Evolutionary conservation across 2,329 filamentous ascomycete species (phyloP).

Genomic region (Neospermospora avenae): DNA sequence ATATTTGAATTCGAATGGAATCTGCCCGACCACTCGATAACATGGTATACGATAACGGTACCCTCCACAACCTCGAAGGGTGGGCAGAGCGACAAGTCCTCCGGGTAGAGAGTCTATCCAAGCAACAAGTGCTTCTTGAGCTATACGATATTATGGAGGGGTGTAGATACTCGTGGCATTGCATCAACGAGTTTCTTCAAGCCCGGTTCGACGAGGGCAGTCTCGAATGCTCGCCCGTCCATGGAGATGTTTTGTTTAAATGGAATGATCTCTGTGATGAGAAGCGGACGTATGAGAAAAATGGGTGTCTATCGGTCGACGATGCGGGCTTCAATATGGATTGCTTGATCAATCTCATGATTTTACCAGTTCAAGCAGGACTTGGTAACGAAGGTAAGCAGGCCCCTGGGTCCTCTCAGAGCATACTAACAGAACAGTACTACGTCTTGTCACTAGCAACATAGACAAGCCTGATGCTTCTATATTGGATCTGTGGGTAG

Average conservation of each 20-base stretch:
- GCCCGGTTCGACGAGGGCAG: conserved; percentile 9
- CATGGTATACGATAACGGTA: background rate
- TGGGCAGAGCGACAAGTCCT: conserved; percentile 15
- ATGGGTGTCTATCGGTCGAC: conserved; percentile 12
- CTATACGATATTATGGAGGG: conserved; percentile 16
- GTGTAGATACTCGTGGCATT: conserved; percentile 20
- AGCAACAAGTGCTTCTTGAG: conserved; percentile 14
- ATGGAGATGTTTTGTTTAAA: conserved; percentile 20
- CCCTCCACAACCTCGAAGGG: background rate
- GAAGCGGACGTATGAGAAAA: conserved; percentile 18
- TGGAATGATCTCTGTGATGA: conserved; percentile 22
- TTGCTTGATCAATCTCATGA: conserved; percentile 22
- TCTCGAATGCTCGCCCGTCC: conserved; percentile 15
- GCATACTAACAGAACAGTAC: conserved; percentile 16
- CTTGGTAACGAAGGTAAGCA: conserved; percentile 14
- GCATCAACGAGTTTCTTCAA: conserved; percentile 17
- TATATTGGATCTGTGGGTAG: conserved; percentile 14
- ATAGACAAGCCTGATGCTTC: conserved; percentile 12
- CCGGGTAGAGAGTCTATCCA: conserved; percentile 15
- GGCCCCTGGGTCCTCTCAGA: background rate
- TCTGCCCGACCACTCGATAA: background rate
- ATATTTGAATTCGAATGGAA: background rate
- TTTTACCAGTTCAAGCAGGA: conserved; percentile 19
- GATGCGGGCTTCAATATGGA: conserved; percentile 16
- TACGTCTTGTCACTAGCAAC: conserved; percentile 16